A percentile compares a stretch with the other conserved stretches of the same genome.
Conservation (phyloP, 164 flowering plant genomes). For the Pachysandra terminalis region DNA sequence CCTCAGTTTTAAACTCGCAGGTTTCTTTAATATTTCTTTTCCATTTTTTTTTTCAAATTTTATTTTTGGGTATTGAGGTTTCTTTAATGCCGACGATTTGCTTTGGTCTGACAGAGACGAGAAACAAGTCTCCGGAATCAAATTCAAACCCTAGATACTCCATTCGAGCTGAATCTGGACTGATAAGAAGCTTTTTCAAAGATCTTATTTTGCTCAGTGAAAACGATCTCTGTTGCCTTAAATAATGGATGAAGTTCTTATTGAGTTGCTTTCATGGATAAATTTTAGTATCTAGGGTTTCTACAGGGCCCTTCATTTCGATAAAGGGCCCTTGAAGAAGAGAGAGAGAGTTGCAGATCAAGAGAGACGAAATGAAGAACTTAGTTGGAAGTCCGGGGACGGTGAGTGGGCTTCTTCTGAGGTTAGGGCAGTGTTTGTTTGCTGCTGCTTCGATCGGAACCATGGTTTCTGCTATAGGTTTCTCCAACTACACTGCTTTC, state of each 20-base stretch:
- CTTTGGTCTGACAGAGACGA: background rate
- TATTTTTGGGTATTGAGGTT: too few species aligned
- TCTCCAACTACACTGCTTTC: conserved; percentile 73
- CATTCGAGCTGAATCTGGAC: background rate
- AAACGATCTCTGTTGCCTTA: background rate
- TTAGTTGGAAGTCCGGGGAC: conserved; percentile 76
- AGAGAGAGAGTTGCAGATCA: background rate
- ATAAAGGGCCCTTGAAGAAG: background rate
- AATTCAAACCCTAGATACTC: background rate
- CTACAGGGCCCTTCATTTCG: background rate
- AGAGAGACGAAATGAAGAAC: conserved; percentile 48
- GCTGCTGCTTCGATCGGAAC: conserved; percentile 66
- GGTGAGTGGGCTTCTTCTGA: conserved; percentile 53
- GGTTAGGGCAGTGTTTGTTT: conserved; percentile 67
- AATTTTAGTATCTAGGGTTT: background rate
- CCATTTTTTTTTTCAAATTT: too few species aligned
- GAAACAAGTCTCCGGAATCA: background rate
- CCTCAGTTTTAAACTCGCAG: too few species aligned
- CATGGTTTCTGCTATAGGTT: conserved; percentile 66
- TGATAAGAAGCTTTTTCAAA: background rate
- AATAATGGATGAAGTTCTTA: background rate
- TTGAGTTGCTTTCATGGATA: background rate
- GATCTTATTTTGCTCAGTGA: background rate
- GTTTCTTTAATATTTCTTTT: too few species aligned
- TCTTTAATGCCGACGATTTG: background rate